phyloP scores from a whole-genome alignment of 345 rosid genomes.

The Eutrema heterophyllum region DNA sequence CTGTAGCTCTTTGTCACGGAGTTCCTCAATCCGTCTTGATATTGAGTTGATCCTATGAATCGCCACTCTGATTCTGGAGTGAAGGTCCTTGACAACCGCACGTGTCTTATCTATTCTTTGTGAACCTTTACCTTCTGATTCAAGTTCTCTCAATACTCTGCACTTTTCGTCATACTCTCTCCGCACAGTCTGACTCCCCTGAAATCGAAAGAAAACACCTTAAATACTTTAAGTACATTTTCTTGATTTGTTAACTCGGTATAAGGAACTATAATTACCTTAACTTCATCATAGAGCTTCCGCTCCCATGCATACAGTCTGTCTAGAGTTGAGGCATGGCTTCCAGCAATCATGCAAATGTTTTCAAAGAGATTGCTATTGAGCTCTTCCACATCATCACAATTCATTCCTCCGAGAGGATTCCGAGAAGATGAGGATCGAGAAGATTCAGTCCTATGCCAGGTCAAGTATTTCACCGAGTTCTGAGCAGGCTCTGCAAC shows the following conservation, averaged over 20 bases:
- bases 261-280: slow-evolving; percentile 44
- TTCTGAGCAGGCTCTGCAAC: slow-evolving; percentile 60
- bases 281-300: slow-evolving; percentile 96
- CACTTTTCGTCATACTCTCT: slow-evolving; percentile 69
- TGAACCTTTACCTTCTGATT: slow-evolving; percentile 56
- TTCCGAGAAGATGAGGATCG: slow-evolving; percentile 74
- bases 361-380: slow-evolving; percentile 55
- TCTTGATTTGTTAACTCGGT: not conserved
- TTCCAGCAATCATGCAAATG: slow-evolving; percentile 82
- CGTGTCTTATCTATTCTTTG: slow-evolving; percentile 73
- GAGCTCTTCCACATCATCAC: slow-evolving; percentile 60
- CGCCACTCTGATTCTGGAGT: slow-evolving; percentile 93
- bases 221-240: not conserved
- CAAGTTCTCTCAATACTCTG: slow-evolving; percentile 57
- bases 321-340: slow-evolving; percentile 94
- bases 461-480: slow-evolving; percentile 63
- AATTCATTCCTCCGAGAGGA: slow-evolving; percentile 58
- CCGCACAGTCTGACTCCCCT: slow-evolving; percentile 79
- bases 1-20: slow-evolving; percentile 91
- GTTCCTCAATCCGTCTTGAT: slow-evolving; percentile 83
- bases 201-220: slow-evolving; percentile 14
- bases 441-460: slow-evolving; percentile 90
- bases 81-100: slow-evolving; percentile 80
- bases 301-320: slow-evolving; percentile 96
- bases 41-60: slow-evolving; percentile 85